phyloP scores from a whole-genome alignment of 2,329 filamentous ascomycete species.

The Alternaria sp. region DNA sequence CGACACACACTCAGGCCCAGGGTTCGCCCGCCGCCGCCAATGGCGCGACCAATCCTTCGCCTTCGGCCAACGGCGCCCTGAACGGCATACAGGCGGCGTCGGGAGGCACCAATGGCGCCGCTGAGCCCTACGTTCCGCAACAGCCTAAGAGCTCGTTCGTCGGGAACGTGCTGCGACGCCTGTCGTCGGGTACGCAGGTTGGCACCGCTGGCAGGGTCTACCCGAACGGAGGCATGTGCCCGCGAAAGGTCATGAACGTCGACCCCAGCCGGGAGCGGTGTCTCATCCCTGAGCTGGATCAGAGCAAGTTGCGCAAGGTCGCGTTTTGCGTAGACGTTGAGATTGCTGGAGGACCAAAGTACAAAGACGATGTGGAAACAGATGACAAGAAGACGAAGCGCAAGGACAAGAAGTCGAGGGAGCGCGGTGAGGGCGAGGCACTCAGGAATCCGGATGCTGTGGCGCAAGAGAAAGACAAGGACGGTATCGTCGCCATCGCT shows the following conservation, averaged over 20 bases:
- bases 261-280: constrained; percentile 82
- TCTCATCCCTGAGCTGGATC: constrained; percentile 78
- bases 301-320: constrained; percentile 82
- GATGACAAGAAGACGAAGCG: constrained; percentile 59
- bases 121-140: constrained; percentile 73
- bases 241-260: constrained; percentile 83
- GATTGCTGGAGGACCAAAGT: constrained; percentile 86
- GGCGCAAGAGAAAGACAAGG: constrained; percentile 65
- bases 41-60: constrained; percentile 63
- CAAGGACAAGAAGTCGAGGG: constrained; percentile 65
- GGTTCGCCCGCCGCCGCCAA: constrained; percentile 51
- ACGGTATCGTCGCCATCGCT: constrained; percentile 46
- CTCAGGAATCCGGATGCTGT: constrained; percentile 71
- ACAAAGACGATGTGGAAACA: constrained; percentile 67
- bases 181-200: constrained; percentile 69
- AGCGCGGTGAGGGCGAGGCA: constrained; percentile 77
- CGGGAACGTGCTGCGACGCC: constrained; percentile 78
- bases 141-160: constrained; percentile 82
- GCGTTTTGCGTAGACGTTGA: constrained; percentile 98
- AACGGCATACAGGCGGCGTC: constrained; percentile 52
- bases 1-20: constrained; percentile 46
- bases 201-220: constrained; percentile 61
- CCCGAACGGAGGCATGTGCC: constrained; percentile 74
- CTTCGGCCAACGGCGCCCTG: constrained; percentile 47
- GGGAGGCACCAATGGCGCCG: constrained; percentile 41